Percentiles rank a stretch among this genome's conserved stretches.
Conservation (phyloP, 805 yeast genomes). For the Lipomyces orientalis region DNA sequence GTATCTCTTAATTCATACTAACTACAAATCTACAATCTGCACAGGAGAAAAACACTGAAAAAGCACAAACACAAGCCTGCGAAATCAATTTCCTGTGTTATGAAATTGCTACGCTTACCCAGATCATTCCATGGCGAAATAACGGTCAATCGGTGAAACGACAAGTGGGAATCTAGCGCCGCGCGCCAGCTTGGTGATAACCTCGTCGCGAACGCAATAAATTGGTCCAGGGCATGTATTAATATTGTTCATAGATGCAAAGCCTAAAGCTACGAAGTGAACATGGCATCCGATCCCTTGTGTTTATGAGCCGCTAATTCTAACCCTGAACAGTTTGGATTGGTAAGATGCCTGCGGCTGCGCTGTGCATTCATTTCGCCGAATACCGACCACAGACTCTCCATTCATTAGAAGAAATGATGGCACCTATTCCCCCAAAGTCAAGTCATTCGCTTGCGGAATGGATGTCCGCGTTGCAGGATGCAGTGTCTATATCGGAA, state of each 20-base stretch:
- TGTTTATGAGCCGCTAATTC: neutral
- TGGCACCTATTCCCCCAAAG: conserved; percentile 27
- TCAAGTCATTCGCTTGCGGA: conserved; percentile 22
- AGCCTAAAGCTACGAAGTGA: neutral
- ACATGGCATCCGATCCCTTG: neutral
- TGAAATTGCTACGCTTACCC: too few species aligned
- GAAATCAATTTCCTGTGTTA: too few species aligned
- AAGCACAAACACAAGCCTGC: too few species aligned
- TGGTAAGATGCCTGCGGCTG: neutral
- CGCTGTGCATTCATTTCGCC: too few species aligned
- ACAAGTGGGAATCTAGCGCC: neutral
- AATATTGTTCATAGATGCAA: neutral
- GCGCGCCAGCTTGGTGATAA: neutral
- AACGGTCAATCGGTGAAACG: too few species aligned
- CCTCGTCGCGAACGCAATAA: neutral
- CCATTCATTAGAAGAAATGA: neutral
- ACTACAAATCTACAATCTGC: too few species aligned
- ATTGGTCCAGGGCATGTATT: neutral
- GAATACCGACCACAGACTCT: too few species aligned
- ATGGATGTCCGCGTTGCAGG: conserved; percentile 64
- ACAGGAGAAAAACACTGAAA: too few species aligned
- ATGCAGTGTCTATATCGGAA: conserved; percentile 56
- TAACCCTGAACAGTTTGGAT: neutral
- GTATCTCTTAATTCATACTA: too few species aligned
- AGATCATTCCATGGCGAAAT: too few species aligned